Base-by-base conservation (phyloP, 345 rosid species). In the Carallia brachiata region DNA sequence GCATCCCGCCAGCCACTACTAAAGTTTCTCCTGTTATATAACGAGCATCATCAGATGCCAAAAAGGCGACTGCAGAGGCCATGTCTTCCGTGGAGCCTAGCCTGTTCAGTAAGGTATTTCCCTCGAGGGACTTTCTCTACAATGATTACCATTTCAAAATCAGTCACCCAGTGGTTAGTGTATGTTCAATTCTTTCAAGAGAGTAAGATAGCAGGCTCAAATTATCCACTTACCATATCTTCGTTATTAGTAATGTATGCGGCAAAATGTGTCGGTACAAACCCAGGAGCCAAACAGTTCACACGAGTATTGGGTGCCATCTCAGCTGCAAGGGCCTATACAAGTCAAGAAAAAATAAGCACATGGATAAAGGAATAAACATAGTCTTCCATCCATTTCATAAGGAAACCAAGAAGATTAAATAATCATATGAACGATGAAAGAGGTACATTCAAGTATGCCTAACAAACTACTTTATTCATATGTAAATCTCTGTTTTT, bases 281-380 rank as follows among this genome's bases (percentile, higher is more conserved):
- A 89, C 65, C 98, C 98, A 0, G 98, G 99, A 32, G 96, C 97
- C 66, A 95, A 69, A 5, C 87, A 81, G 61, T 95, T 95, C 36
- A 92, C 97, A 47, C 99, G 97, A 44, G 82, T 87, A 69, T 88
- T 70, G 0, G 97, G 97, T 4, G 86, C 87, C 99, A 95, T 84
- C 79, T 90, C 96, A 15, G 75, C 69, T 58, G 99, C 98, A 59
- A 96, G 96, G 30, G 94, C 99, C 99, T 92, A 70, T 40, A 48
- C 18, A 56, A 34, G 30, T 34, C 7, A 19, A 27, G 23, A 61
- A 54, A 50, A 6, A 16, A 27, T 9, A 18, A 36, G 6, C 61
- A 74, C 27, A 16, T 28, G 7, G 19, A 28, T 30, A 69, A 1
- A 10, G 56, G 2, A 23, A 52, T 8, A 6, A 30, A 19, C 17